These are phyloP conservation scores for Penicillium parvum DNA, from an alignment of 495 filamentous ascomycete genomes.

Conservation along the genomic window DNA sequence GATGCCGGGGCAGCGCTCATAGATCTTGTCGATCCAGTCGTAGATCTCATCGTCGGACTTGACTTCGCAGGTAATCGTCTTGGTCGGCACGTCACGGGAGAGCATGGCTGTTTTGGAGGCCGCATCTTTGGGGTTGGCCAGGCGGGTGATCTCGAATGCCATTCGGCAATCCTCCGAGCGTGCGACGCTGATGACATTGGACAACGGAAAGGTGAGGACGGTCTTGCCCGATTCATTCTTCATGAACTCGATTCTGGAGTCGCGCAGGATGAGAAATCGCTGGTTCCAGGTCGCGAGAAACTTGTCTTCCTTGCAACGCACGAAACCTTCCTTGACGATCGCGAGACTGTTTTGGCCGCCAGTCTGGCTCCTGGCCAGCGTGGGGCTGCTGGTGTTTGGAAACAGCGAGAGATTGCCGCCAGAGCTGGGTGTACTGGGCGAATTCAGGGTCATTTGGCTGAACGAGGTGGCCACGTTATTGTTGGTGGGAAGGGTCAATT, in stretches of 20 bases:
- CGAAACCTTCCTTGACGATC: slow-evolving; percentile 84
- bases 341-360: slow-evolving; percentile 59
- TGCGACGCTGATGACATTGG: slow-evolving; percentile 78
- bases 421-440: slow-evolving; percentile 54
- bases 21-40: slow-evolving; percentile 97
- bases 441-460: slow-evolving; percentile 66
- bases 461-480: slow-evolving; percentile 74
- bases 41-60: slow-evolving; percentile 95
- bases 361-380: slow-evolving; percentile 58
- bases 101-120: slow-evolving; percentile 56
- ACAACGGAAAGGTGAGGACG: slow-evolving; percentile 71
- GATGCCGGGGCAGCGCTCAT: slow-evolving; percentile 93
- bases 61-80: slow-evolving; percentile 80
- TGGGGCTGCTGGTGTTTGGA: slow-evolving; percentile 59
- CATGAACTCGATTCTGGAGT: slow-evolving; percentile 84
- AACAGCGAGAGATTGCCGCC: slow-evolving; percentile 48
- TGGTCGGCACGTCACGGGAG: slow-evolving; percentile 68
- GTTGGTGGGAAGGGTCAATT: slow-evolving; percentile 61
- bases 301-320: slow-evolving; percentile 81
- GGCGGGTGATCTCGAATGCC: slow-evolving; percentile 84
- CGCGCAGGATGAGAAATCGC: slow-evolving; percentile 81
- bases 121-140: slow-evolving; percentile 58
- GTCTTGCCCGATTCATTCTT: slow-evolving; percentile 84
- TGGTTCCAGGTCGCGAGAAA: slow-evolving; percentile 87
- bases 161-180: slow-evolving; percentile 82